Conservation (phyloP, 345 rosid genomes). For the Salix purpurea region DNA sequence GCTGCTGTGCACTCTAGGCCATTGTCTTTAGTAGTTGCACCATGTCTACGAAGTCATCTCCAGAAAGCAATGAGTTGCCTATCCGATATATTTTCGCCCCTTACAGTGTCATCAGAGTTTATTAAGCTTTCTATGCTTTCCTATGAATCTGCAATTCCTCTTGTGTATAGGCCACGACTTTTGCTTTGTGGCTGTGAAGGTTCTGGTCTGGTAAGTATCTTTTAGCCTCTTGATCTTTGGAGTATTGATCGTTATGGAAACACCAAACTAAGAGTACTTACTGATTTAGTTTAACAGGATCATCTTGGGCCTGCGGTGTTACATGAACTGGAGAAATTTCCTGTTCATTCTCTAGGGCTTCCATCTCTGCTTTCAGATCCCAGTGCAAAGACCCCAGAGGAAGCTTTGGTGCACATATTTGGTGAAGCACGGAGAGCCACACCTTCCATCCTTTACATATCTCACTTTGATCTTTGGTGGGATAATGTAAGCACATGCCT, state of each 20-base stretch:
- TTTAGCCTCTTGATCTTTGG: constrained; percentile 17
- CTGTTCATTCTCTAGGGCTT: constrained; percentile 96
- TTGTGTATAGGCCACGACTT: constrained; percentile 93
- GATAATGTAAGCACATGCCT: constrained; percentile 66
- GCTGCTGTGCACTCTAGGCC: constrained; percentile 94
- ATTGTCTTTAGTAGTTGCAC: constrained; percentile 83
- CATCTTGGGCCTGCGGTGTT: constrained; percentile 97
- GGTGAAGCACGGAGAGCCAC: constrained; percentile 97
- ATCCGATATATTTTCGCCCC: constrained; percentile 73
- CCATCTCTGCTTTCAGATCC: constrained; percentile 98
- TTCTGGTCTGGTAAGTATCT: constrained; percentile 87
- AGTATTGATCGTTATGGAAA: constrained; percentile 18
- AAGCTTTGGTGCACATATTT: constrained; percentile 96
- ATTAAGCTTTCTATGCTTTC: constrained; percentile 91
- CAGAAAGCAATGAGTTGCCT: constrained; percentile 63
- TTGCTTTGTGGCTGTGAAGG: constrained; percentile 79
- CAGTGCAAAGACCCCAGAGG: constrained; percentile 98
- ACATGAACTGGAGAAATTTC: constrained; percentile 95
- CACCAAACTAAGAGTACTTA: constrained; percentile 53
- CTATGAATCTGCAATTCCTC: constrained; percentile 86
- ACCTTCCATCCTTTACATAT: constrained; percentile 87
- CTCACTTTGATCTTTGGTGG: constrained; percentile 97
- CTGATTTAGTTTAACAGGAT: constrained; percentile 87
- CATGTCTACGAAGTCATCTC: constrained; percentile 84
- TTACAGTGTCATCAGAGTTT: constrained; percentile 62